phyloP scores from a whole-genome alignment of 2,329 filamentous ascomycete genomes.

The Knufia petricola region DNA sequence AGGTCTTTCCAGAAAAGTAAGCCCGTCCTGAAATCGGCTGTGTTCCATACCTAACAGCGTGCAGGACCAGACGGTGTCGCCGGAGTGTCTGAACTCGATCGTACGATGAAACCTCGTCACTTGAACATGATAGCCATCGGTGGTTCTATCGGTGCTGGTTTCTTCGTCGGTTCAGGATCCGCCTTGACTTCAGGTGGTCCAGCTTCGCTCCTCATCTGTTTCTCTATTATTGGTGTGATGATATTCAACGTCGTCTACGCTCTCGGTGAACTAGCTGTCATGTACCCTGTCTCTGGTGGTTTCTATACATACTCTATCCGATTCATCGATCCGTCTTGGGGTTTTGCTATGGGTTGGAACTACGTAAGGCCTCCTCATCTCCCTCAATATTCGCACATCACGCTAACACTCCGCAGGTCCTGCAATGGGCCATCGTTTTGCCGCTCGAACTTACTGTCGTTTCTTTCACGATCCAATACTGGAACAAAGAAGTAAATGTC shows the following conservation, averaged over 20 bases:
- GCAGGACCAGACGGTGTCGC: conserved; percentile 11
- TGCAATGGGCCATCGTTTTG: conserved; percentile 73
- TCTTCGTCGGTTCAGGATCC: conserved; percentile 74
- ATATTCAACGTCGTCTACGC: conserved; percentile 86
- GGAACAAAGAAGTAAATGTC: conserved; percentile 36
- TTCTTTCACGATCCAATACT: conserved; percentile 67
- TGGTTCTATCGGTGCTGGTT: conserved; percentile 51
- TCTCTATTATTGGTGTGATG: conserved; percentile 70
- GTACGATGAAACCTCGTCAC: conserved; percentile 39
- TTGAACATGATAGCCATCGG: conserved; percentile 57
- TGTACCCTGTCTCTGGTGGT: conserved; percentile 82
- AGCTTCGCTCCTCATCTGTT: conserved; percentile 68
- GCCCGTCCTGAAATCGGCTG: not conserved
- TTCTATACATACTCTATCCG: conserved; percentile 87
- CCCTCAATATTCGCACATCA: conserved; percentile 72
- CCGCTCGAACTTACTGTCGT: conserved; percentile 76
- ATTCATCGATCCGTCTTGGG: conserved; percentile 67
- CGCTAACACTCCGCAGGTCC: conserved; percentile 33
- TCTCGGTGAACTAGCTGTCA: conserved; percentile 81
- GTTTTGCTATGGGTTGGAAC: conserved; percentile 38
- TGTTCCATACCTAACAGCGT: conserved; percentile 2
- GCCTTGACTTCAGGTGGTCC: conserved; percentile 62
- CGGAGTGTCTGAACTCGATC: conserved; percentile 12
- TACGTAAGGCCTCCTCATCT: conserved; percentile 37
- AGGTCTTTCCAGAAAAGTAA: conserved; percentile 22